Evolutionary conservation across 305 asterid species (phyloP), one percentile per base, ranked within the genome.

Genomic region (Andrographis paniculata): DNA sequence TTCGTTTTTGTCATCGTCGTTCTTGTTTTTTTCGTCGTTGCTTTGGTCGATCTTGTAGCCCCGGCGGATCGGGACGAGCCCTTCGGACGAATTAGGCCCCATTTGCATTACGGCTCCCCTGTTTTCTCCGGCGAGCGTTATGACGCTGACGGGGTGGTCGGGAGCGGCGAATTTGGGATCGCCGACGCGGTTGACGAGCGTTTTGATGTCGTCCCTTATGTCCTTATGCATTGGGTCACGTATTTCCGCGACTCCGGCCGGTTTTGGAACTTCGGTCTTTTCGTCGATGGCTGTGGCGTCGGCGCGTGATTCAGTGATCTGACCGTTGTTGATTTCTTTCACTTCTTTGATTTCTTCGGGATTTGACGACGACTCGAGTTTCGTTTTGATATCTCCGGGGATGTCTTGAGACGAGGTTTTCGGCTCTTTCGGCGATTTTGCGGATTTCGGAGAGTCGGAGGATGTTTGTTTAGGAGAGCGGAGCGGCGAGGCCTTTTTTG

Each of bases 51-150:
- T 28, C 77, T 75, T 83, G 63, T 91, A 91, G 73, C 80, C 74
- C 61, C 96, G 67, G 66, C 42, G 77, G 54, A 87, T 87, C 57
- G 64, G 89, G 43, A 87, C 33, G 14, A 61, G 60, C 28, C 61
- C 60, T 36, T 67, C 80, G 9, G 76, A 57, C 36, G 84, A 53
- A 21, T 62, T 75, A 2, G 80, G 49, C 50, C 94, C 84, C 53
- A 78, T 61, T 33, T 80, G 85, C 95, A 87, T 78, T 4, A 82
- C 66, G 15, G 96, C 94, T 23, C 99, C 99, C 61, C 85, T 68
- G 36, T 87, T 91, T 53, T 91, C 96, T 43, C 96, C 95, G 14
- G 94, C 93, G 47, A 91, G 87, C 30, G 94, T 87, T 57, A 91
- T 73, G 31, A 86, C 79, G 22, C 77, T 77, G 28, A 66, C 68